Percentiles rank a stretch among this genome's conserved stretches.
These are phyloP conservation scores for Cyclotella choctawhatcheeana DNA, from an alignment of 108 stramenopile species.

Conservation along the genomic window DNA sequence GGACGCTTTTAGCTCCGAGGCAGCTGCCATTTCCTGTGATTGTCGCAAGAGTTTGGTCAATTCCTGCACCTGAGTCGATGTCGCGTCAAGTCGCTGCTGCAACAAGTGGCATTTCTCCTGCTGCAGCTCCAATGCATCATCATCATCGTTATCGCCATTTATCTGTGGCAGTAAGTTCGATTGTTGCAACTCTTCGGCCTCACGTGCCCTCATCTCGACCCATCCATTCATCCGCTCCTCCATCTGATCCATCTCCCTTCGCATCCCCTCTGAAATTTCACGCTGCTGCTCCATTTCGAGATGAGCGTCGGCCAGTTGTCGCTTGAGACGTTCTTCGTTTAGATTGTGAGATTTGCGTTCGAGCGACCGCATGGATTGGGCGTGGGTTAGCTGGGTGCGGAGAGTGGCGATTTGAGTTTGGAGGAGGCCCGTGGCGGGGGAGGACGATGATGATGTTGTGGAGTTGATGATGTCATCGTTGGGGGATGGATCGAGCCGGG, in stretches of 20 bases:
- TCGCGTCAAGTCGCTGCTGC: slow-evolving; percentile 36
- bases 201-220: slow-evolving; percentile 4
- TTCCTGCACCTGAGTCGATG: slow-evolving; percentile 36
- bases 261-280: slow-evolving; percentile 38
- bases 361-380: slow-evolving; percentile 64
- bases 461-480: not conserved
- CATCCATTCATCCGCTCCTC: slow-evolving; percentile 14
- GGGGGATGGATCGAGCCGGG: slow-evolving; percentile 26
- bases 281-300: slow-evolving; percentile 67
- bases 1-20: slow-evolving; percentile 17
- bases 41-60: slow-evolving; percentile 26
- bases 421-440: slow-evolving; percentile 34
- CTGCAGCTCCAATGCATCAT: slow-evolving; percentile 32
- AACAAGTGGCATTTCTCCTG: slow-evolving; percentile 38
- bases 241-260: slow-evolving; percentile 28
- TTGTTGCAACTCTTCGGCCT: slow-evolving; percentile 3
- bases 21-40: slow-evolving; percentile 21
- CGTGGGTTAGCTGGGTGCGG: slow-evolving; percentile 78
- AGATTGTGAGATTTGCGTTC: slow-evolving; percentile 64
- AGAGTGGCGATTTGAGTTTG: slow-evolving; percentile 65
- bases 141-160: not conserved
- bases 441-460: too few species aligned
- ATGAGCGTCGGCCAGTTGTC: slow-evolving; percentile 68
- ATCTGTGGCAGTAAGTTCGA: not conserved
- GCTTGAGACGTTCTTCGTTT: slow-evolving; percentile 60